Conservation (phyloP, 2,329 filamentous ascomycete genomes). For the Aspergillus jensenii region DNA sequence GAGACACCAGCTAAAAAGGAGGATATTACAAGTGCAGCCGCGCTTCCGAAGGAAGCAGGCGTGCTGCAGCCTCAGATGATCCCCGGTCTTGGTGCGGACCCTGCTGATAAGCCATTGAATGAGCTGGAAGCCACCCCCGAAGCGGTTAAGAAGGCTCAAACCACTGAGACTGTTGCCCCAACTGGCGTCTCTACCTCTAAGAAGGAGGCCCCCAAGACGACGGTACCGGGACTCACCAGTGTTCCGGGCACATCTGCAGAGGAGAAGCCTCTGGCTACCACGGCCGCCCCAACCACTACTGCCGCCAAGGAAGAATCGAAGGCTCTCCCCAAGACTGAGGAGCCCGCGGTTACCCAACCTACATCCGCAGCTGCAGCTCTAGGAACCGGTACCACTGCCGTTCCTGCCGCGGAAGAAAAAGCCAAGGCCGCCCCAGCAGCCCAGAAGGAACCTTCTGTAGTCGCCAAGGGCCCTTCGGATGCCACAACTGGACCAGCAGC, state of each 20-base stretch:
- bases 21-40: not conserved
- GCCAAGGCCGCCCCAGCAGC: constrained; percentile 13
- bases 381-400: not conserved
- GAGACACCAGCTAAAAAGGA: constrained; percentile 7
- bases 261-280: constrained; percentile 13
- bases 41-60: constrained; percentile 3
- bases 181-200: constrained; percentile 14
- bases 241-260: constrained; percentile 9
- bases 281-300: constrained; percentile 20
- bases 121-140: constrained; percentile 15
- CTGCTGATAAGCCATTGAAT: constrained; percentile 13
- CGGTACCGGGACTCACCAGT: constrained; percentile 12
- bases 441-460: not conserved
- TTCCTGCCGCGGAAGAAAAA: not conserved
- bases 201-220: constrained; percentile 14
- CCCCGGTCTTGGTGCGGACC: constrained; percentile 20
- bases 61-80: constrained; percentile 21
- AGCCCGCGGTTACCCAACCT: constrained; percentile 10
- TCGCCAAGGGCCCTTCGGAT: not conserved
- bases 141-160: not conserved
- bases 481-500: constrained; percentile 8
- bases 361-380: not conserved
- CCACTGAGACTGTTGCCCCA: constrained; percentile 6
- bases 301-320: constrained; percentile 22
- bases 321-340: constrained; percentile 5